Evolutionary conservation across 768 basidiomycete species (phyloP), one percentile per base, ranked within the genome.

Genomic region (Russula compacta): DNA sequence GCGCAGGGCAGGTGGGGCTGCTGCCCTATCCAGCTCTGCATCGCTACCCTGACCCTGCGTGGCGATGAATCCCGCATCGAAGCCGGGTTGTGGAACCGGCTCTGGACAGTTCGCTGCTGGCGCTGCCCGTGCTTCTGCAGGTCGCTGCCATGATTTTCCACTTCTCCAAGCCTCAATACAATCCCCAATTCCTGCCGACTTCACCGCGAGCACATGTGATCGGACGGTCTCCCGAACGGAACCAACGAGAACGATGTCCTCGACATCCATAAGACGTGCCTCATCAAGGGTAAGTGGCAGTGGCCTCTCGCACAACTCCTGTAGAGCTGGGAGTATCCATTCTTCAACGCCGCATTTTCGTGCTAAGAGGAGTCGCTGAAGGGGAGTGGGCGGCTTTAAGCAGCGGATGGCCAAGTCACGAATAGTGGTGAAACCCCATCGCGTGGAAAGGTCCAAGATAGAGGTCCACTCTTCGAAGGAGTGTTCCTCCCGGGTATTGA

Each of bases 351-450:
- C 33, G n/a, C 60, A 19, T 51, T 56, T 57, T 6, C 55, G 53
- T 9, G 55, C 55, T 39, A 58, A 50, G 24, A 61, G 0, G 14
- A 61, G 60, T 44, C 35, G 48, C 3, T 44, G 39, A 29, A 54
- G 33, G 29, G 53, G 12, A 21, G 5, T 35, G 7, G 59, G 53
- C 17, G 39, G 24, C 29, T 56, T 44, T 19, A 56, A 21, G 29
- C 32, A 49, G 14, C 46, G 46, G 6, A 65, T 50, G 35, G 60
- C 60, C 38, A 61, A 24, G 29, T 61, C 53, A 9, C 60, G 60
- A 42, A 65, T 59, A 19, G 47, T 58, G 6, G 56, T 39, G 48
- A 65, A 61, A 10, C 60, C 61, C 64, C 64, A 65, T 36, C 38
- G 39, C 11, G 56, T 62, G 39, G 64, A 48, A 35, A 65, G 53